phyloP scores from a whole-genome alignment of 2,329 filamentous ascomycete genomes.

The Lecanicillium sp. region DNA sequence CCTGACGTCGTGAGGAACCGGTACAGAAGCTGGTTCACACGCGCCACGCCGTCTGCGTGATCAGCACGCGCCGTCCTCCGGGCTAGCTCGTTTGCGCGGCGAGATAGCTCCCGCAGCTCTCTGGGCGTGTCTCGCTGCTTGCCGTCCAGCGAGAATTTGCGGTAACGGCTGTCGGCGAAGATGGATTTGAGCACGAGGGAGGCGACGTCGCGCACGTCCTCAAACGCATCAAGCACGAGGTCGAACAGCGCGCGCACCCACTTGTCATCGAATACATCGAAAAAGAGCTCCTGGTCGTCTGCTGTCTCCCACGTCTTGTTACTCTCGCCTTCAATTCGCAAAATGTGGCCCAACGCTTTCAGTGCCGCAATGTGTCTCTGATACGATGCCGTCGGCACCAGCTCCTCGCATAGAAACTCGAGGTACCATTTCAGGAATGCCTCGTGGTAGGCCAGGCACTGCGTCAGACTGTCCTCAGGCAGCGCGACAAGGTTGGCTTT shows the following conservation, averaged over 20 bases:
- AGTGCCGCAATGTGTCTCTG: constrained; percentile 81
- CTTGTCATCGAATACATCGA: constrained; percentile 37
- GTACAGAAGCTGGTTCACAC: constrained; percentile 65
- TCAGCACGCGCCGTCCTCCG: constrained; percentile 75
- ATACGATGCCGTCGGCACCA: constrained; percentile 79
- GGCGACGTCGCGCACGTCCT: constrained; percentile 70
- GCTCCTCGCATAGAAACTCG: constrained; percentile 63
- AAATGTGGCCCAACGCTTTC: constrained; percentile 61
- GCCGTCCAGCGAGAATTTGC: constrained; percentile 12
- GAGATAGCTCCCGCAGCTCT: constrained; percentile 42
- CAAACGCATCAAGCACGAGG: constrained; percentile 82
- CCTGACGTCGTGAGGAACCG: constrained; percentile 43
- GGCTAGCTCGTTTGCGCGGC: constrained; percentile 51
- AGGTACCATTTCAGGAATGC: constrained; percentile 71
- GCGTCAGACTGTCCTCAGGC: constrained; percentile 30
- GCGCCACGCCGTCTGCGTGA: constrained; percentile 85
- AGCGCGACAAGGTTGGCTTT: constrained; percentile 34
- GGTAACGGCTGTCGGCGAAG: constrained; percentile 35
- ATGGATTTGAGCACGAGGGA: constrained; percentile 43
- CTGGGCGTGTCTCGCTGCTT: constrained; percentile 14
- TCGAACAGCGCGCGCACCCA: constrained; percentile 66
- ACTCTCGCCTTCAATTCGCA: constrained; percentile 61
- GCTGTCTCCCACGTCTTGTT: constrained; percentile 32
- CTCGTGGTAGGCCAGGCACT: constrained; percentile 45
- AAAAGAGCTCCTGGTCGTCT: constrained; percentile 35